Base-by-base conservation (phyloP, 2,329 filamentous ascomycete genomes). In the Fonsecaea pedrosoi region DNA sequence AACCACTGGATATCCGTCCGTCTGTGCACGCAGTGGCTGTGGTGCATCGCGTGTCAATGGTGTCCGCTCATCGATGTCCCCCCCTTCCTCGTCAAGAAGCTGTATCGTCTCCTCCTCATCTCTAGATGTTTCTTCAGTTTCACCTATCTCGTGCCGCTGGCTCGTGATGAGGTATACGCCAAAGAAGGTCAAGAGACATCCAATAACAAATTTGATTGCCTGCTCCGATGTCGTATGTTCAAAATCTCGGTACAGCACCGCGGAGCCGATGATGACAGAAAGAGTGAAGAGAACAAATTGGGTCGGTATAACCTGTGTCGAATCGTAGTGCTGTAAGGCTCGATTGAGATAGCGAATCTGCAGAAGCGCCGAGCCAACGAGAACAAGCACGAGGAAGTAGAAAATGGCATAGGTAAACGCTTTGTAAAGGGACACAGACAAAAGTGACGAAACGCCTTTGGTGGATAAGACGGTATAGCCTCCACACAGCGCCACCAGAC, bases 91-190 rank as follows among this genome's bases (percentile, higher is more conserved):
- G 71, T 77, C 72, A 65, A 78, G 66, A 68, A 80, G 73, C 61
- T 78, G 78, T 73, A 80, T 81, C 56, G 75, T 80, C 70, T 83
- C 84, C 74, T 90, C 88, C 50, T 86, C 78, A 1, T 78, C 76
- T 21, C 89, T 82, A 42, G 86, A 84, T 59, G 85, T 87, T 72
- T 89, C 89, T 70, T 90, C 87, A 15, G 87, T 82, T 54, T 88
- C 86, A 34, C 79, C 65, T 13, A 86, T 82, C 18, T 85, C 85
- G 10, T 83, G 80, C 72, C 94, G 86, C 62, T 92, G 93, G 74
- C 91, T 96, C 1, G 95, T 98, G 75, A 99, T 97, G 72, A 97
- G 86, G 79, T 95, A 98, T n/a, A 99, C 95, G 9, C 95, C 95
- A 67, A 94, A 89, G 78, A 99, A 99, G 0, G 95, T 99, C 70